These are phyloP conservation scores for Hypoxylon sp. DNA, from an alignment of 2,329 filamentous ascomycete genomes.

Conservation along the genomic window DNA sequence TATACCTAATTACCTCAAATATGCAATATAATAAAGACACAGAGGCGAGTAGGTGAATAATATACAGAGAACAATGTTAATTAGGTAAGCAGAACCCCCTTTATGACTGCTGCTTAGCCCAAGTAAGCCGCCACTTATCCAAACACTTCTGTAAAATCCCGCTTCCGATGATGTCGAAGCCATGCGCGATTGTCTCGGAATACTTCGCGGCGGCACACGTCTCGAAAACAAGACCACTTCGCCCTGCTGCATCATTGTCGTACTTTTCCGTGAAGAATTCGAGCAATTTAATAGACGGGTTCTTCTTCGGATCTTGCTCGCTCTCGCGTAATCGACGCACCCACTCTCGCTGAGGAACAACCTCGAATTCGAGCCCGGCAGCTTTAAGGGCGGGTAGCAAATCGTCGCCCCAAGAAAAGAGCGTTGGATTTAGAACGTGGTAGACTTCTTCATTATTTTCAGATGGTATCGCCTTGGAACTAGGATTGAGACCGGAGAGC, in stretches of 20 bases:
- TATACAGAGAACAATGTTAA: too few relatives aligned
- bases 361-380: slow-evolving; percentile 62
- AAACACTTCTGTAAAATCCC: slow-evolving; percentile 56
- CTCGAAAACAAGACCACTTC: slow-evolving; percentile 58
- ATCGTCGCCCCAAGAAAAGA: slow-evolving; percentile 66
- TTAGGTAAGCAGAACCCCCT: too few relatives aligned
- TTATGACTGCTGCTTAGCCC: slow-evolving; percentile 10
- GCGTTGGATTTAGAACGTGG: slow-evolving; percentile 66
- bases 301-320: slow-evolving; percentile 64
- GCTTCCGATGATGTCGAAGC: slow-evolving; percentile 58
- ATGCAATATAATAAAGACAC: neutral
- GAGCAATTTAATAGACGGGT: slow-evolving; percentile 67
- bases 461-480: slow-evolving; percentile 38
- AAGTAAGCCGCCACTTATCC: slow-evolving; percentile 29
- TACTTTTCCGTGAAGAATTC: slow-evolving; percentile 69
- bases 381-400: slow-evolving; percentile 66
- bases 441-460: slow-evolving; percentile 57
- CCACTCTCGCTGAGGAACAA: slow-evolving; percentile 63
- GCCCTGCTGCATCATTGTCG: slow-evolving; percentile 59
- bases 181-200: slow-evolving; percentile 54
- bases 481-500: slow-evolving; percentile 47
- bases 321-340: slow-evolving; percentile 60
- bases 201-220: slow-evolving; percentile 49
- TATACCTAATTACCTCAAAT: neutral
- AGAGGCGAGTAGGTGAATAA: neutral